These are phyloP conservation scores for Mangifera indica DNA, from an alignment of 345 rosid genomes.

Conservation along the genomic window DNA sequence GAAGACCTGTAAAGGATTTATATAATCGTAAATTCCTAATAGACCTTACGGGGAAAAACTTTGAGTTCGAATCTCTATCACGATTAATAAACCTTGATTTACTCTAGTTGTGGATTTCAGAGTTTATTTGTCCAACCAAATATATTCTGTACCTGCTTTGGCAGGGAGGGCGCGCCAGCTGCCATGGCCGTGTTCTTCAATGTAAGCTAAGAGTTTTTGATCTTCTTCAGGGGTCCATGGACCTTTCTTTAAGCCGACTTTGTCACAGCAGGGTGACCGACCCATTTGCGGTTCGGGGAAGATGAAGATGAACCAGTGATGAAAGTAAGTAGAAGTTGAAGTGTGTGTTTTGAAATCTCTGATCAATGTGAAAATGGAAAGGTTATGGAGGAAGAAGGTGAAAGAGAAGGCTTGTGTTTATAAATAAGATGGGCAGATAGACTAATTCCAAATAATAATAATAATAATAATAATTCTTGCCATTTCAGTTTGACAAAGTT, in stretches of 20 bases:
- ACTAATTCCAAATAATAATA: too few relatives aligned
- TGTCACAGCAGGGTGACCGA: conserved; percentile 78
- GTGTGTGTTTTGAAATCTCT: background rate
- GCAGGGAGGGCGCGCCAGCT: conserved; percentile 91
- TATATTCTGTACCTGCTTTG: conserved; percentile 94
- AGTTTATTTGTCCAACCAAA: too few relatives aligned
- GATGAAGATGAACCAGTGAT: too few relatives aligned
- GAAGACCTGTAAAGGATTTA: conserved; percentile 48
- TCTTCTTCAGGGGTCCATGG: conserved; percentile 98
- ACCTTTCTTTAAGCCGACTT: conserved; percentile 89
- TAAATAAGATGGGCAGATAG: conserved; percentile 32
- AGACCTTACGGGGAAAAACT: too few relatives aligned
- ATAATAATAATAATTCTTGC: too few relatives aligned
- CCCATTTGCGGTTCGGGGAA: conserved; percentile 42
- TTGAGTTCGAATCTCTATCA: too few relatives aligned
- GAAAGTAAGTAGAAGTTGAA: background rate
- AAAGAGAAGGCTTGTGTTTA: conserved; percentile 23
- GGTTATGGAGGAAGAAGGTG: conserved; percentile 17
- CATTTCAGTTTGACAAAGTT: too few relatives aligned
- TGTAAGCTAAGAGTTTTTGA: conserved; percentile 84
- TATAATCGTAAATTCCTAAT: too few relatives aligned
- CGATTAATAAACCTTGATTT: too few relatives aligned
- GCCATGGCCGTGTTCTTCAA: conserved; percentile 93
- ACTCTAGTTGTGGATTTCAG: too few relatives aligned
- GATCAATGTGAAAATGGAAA: conserved; percentile 20